Evolutionary conservation across 305 asterid species (phyloP), one percentile per base, ranked within the genome.

Genomic region (Andrographis paniculata): DNA sequence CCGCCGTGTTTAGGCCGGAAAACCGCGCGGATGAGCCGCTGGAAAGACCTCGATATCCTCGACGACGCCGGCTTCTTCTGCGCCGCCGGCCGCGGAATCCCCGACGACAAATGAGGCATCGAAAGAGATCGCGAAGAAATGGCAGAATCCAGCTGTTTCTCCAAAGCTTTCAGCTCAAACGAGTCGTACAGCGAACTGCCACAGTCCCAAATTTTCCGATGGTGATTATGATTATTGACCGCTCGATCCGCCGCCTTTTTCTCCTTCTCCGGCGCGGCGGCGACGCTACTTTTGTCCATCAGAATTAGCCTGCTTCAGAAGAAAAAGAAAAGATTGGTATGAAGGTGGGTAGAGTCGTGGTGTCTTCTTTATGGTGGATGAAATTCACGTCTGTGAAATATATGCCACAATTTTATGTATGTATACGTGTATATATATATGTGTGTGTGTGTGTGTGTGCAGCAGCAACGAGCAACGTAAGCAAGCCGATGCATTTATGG

Each of bases 141-240:
- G 61, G 93, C 96, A 8, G 94, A 77, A 20, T 76, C 57, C 15
- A 86, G 86, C 27, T 77, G 86, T 10, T 70, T 76, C 20, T 75
- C 78, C 27, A 86, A 68, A 0, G 92, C 58, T 57, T 75, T 67
- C 5, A 77, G 48, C 74, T 85, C 95, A 40, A 77, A 85, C 2
- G 95, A 85, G 18, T 85, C 95, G 67, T 85, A 85, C 1, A 85
- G 76, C 0, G 88, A 73, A 58, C 95, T 86, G 10, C 70, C 95
- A 10, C 88, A 82, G 42, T 86, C 95, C 95, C 95, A 86, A 12
- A 79, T 58, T 28, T 14, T 31, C 55, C 4, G 43, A 38, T 22
- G 58, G 38, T 42, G 30, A n/a, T n/a, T n/a, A n/a, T n/a, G n/a
- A n/a, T n/a, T n/a, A n/a, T n/a, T n/a, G n/a, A n/a, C n/a, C n/a